phyloP scores from a whole-genome alignment of 768 basidiomycete species.

The Tulasnella sp. region DNA sequence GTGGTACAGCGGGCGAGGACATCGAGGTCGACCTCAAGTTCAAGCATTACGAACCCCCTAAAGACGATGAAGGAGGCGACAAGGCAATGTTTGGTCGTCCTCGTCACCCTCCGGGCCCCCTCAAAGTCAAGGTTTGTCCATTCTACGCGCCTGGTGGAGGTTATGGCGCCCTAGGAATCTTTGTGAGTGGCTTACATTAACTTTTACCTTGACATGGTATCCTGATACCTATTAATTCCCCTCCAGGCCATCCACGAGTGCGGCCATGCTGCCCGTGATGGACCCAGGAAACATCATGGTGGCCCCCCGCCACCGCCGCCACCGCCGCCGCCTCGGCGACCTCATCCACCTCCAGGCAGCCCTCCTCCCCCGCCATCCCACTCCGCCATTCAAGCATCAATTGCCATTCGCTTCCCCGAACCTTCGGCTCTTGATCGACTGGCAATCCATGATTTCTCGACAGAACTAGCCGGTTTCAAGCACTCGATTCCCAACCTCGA shows the following conservation, averaged over 20 bases:
- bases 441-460: slow-evolving; percentile 25
- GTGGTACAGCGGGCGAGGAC: slow-evolving; percentile 32
- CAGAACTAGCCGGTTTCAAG: slow-evolving; percentile 20
- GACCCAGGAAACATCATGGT: neutral
- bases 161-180: slow-evolving; percentile 6
- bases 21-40: slow-evolving; percentile 30
- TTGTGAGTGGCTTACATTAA: neutral
- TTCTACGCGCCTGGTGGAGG: slow-evolving; percentile 16
- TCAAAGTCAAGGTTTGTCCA: slow-evolving; percentile 26
- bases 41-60: neutral
- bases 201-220: neutral
- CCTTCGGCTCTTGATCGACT: neutral
- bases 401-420: slow-evolving; percentile 15
- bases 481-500: neutral
- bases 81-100: neutral
- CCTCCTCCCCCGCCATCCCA: neutral
- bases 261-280: neutral
- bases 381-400: neutral
- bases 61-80: neutral
- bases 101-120: neutral
- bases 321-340: neutral
- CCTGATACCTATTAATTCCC: neutral
- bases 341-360: slow-evolving; percentile 1
- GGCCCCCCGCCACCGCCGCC: slow-evolving; percentile 10
- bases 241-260: neutral